Base-by-base conservation (phyloP, 768 basidiomycete species). In the Pleurotus ostreatus region DNA sequence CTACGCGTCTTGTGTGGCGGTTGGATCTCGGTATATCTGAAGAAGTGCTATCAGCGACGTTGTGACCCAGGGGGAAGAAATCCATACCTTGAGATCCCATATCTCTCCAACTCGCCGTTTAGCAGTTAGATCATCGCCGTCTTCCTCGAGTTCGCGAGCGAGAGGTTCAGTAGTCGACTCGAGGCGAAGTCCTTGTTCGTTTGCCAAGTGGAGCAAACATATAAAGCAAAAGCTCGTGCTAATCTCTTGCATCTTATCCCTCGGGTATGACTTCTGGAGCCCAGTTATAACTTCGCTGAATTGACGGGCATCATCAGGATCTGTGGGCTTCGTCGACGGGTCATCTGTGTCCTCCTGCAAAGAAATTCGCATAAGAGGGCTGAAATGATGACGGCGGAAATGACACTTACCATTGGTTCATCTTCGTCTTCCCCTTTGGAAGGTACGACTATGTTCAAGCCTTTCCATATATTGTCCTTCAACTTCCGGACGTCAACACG, bases 151-250 rank as follows among this genome's bases (percentile, higher is more conserved):
- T 62, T 73, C 68, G 59, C 72, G 49, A 59, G 78, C 69, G 57
- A 71, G 66, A 57, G 69, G 65, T 56, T 70, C 60, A 3, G 60
- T 39, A 5, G 75, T 68, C 58, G 83, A 69, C 68, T 82, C 89
- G 37, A 99, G 80, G 66, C 88, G 89, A 48, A 98, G 77, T 1
- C 96, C 97, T 64, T 93, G 90, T 72, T 98, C 97, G 67, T 99
- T 98, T 15, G 96, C 96, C 44, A 98, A 73, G 74, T 98, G 97
- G 15, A 99, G 75, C 22, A 98, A 75, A 66, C 97, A 98, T 68
- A 98, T 99, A 76, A 98, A 99, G 69, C 96, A 98, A 84, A 96
- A 98, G 61, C 93, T 96, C 13, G 97, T 98, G 68, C 94, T 97
- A 67, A 98, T 97, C 61, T 99, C 97, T 40, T 89, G 89, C 88